Percentiles rank a stretch among this genome's conserved stretches.
Conservation (phyloP, 805 yeast genomes). For the Candida germanica region DNA sequence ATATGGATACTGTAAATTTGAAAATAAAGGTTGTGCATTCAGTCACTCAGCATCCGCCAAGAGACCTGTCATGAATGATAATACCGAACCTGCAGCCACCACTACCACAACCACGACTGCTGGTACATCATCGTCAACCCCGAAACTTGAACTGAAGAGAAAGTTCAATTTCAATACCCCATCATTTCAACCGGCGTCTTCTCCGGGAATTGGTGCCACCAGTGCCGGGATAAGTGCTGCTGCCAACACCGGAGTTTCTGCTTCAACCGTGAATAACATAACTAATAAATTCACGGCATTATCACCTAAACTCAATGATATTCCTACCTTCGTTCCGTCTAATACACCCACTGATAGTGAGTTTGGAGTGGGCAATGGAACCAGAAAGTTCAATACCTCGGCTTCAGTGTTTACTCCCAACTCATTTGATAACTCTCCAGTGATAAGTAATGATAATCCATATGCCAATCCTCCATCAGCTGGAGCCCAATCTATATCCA, state of each 20-base stretch:
- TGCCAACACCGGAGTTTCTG: too few species aligned
- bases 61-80: too few species aligned
- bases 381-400: constrained; percentile 32
- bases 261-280: constrained; percentile 22
- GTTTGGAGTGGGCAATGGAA: constrained; percentile 9
- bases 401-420: constrained; percentile 41
- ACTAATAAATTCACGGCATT: constrained; percentile 39
- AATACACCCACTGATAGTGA: not conserved
- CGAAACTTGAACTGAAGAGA: constrained; percentile 9
- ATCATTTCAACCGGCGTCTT: constrained; percentile 36
- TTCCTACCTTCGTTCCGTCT: constrained; percentile 51
- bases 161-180: constrained; percentile 42
- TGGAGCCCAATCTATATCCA: constrained; percentile 4
- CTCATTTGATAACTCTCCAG: constrained; percentile 5
- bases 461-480: constrained; percentile 8
- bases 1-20: constrained; percentile 85
- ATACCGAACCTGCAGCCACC: too few species aligned
- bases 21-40: constrained; percentile 83
- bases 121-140: not conserved
- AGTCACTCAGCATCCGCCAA: constrained; percentile 43
- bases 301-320: constrained; percentile 48
- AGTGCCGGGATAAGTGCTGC: too few species aligned
- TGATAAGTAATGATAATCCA: constrained; percentile 2
- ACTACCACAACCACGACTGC: not conserved
- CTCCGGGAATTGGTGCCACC: too few species aligned